Evolutionary conservation across 257 asterid genomes (phyloP).

Genomic region (Solanum piurae): DNA sequence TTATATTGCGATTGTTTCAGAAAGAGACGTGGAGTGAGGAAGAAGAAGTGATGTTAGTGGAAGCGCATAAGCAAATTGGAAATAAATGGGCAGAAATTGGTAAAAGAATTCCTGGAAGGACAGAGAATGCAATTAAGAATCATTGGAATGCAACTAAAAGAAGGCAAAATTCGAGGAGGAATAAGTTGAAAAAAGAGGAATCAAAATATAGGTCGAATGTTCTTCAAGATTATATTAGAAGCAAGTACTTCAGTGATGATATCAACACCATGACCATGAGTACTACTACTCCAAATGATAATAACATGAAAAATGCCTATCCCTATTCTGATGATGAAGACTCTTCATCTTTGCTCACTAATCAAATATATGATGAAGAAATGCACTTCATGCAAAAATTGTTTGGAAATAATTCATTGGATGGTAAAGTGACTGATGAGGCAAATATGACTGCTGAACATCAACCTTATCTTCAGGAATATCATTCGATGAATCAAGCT

Average conservation of each 20-base stretch:
- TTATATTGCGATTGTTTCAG: slow-evolving; percentile 14
- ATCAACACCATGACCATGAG: neutral
- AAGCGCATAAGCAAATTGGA: slow-evolving; percentile 44
- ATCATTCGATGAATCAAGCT: neutral
- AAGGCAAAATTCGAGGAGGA: slow-evolving; percentile 38
- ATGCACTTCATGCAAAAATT: slow-evolving; percentile 37
- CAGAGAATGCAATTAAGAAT: slow-evolving; percentile 75
- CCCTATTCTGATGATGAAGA: neutral
- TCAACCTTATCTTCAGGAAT: slow-evolving; percentile 1
- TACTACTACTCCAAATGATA: neutral
- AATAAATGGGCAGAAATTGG: slow-evolving; percentile 79
- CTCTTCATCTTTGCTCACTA: slow-evolving; percentile 17
- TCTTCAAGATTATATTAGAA: slow-evolving; percentile 48
- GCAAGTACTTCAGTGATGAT: slow-evolving; percentile 3
- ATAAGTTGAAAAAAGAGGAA: slow-evolving; percentile 7
- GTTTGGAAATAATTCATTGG: slow-evolving; percentile 16
- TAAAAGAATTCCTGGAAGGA: slow-evolving; percentile 52
- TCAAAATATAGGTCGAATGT: slow-evolving; percentile 20
- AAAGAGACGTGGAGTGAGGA: slow-evolving; percentile 60
- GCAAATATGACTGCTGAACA: neutral
- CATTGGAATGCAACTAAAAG: slow-evolving; percentile 78
- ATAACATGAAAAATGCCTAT: neutral
- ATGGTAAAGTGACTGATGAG: neutral
- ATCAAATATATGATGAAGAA: slow-evolving; percentile 37
- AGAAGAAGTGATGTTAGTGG: slow-evolving; percentile 51